These are phyloP conservation scores for Kwoniella shivajii DNA, from an alignment of 1,284 basidiomycete species.

Conservation along the genomic window DNA sequence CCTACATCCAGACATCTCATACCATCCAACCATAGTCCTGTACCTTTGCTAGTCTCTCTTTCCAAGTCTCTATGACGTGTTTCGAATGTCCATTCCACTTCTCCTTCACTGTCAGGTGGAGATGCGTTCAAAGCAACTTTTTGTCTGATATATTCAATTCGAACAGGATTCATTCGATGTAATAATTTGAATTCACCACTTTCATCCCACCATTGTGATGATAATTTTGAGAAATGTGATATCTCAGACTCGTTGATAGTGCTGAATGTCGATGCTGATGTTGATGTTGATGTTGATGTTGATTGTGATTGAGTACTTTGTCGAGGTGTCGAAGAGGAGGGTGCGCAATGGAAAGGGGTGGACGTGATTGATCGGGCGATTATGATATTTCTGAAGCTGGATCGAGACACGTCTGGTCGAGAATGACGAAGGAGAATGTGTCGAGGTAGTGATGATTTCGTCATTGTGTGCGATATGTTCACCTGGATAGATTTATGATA, in stretches of 20 bases:
- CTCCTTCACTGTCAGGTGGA: too few species aligned
- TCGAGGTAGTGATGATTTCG: background rate
- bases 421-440: background rate
- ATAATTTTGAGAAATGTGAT: conserved; percentile 87
- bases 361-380: background rate
- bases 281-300: conserved; percentile 1
- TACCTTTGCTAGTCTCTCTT: conserved; percentile 31
- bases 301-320: background rate
- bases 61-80: conserved; percentile 51
- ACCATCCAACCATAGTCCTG: conserved; percentile 60
- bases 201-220: conserved; percentile 96
- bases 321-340: conserved; percentile 3
- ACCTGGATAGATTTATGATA: background rate
- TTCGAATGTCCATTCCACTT: conserved; percentile 53
- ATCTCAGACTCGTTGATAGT: conserved; percentile 80
- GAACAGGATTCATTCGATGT: conserved; percentile 93
- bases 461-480: background rate
- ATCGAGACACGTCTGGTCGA: background rate
- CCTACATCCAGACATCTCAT: conserved; percentile 81
- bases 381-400: background rate
- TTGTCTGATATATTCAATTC: conserved; percentile 81
- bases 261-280: conserved; percentile 36
- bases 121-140: conserved; percentile 65
- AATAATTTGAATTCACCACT: conserved; percentile 85
- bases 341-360: background rate